Evolutionary conservation across 345 rosid genomes (phyloP), one percentile per base, ranked within the genome.

Genomic region (Sonneratia alba): DNA sequence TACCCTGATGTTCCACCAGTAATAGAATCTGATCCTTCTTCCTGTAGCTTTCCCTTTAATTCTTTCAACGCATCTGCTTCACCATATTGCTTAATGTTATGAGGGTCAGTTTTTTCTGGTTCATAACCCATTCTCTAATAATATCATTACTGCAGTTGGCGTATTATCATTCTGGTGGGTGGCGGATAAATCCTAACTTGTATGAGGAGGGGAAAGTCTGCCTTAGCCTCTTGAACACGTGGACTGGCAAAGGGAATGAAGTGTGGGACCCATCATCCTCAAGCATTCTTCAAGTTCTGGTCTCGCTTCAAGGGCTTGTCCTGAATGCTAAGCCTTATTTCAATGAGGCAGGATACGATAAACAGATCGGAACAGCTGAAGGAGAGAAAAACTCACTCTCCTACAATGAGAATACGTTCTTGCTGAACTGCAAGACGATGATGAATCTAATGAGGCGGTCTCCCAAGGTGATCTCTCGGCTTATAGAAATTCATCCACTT

Each of bases 341-440:
- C 81, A 96, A 96, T 73, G 99, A 96, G 86, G 97, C 99, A 36
- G 98, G 98, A 70, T 96, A 92, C 66, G 98, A 92, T 77, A 92
- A 88, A 78, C 98, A 96, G 77, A 74, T 89, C 4, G 97, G 98
- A 72, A 89, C 98, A 42, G 96, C 93, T 9, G 99, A 96, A 79
- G 99, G 99, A 73, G 99, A 96, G 85, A 96, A 88, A 79, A 96
- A 91, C 78, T 92, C 98, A 0, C 65, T 92, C 73, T 87, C 93
- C 21, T 96, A 96, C 77, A 92, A 96, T 73, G 99, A 92, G 79
- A 96, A 92, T 62, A 83, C 97, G 4, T 96, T 92, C 86, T 78
- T 96, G 78, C 86, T 96, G 47, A 92, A 83, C 76, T 92, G 99
- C 90, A 96, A 96, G 89, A 82, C 87, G 32, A 96, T 96, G 92